These are phyloP conservation scores for Lactarius psammicola DNA, from an alignment of 768 basidiomycete species.

Conservation along the genomic window DNA sequence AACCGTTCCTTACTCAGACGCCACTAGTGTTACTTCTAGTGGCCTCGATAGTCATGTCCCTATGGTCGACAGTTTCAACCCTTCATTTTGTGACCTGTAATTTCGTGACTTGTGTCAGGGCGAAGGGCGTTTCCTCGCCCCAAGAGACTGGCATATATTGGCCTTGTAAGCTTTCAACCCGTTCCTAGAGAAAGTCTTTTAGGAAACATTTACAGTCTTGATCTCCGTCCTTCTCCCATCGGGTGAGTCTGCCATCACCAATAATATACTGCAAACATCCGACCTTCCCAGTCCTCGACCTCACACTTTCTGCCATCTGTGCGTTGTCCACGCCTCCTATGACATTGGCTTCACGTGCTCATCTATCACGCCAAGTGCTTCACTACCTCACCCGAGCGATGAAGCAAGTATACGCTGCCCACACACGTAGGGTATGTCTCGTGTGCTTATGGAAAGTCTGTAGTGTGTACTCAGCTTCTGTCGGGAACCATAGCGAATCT, in stretches of 20 bases:
- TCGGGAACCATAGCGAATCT: not conserved
- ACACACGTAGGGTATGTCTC: constrained; percentile 13
- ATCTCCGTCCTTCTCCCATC: not conserved
- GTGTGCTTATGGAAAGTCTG: not conserved
- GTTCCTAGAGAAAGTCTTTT: not conserved
- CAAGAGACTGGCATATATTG: not conserved
- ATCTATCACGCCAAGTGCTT: too few relatives aligned
- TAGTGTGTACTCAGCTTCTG: not conserved
- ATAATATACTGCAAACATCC: not conserved
- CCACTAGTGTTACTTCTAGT: too few relatives aligned
- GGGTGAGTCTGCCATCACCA: not conserved
- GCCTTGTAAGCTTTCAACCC: constrained; percentile 10
- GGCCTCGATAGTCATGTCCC: not conserved
- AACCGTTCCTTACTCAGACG: too few relatives aligned
- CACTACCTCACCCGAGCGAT: too few relatives aligned
- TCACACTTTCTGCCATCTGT: not conserved
- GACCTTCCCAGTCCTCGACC: not conserved
- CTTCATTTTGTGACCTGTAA: not conserved
- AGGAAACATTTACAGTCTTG: not conserved
- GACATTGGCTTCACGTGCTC: not conserved
- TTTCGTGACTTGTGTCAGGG: too few relatives aligned
- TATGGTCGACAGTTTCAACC: not conserved
- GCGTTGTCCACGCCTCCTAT: not conserved
- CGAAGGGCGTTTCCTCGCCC: not conserved
- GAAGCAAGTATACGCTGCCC: not conserved